phyloP scores from a whole-genome alignment of 495 filamentous ascomycete genomes.

The Parathielavia hyrcaniae region DNA sequence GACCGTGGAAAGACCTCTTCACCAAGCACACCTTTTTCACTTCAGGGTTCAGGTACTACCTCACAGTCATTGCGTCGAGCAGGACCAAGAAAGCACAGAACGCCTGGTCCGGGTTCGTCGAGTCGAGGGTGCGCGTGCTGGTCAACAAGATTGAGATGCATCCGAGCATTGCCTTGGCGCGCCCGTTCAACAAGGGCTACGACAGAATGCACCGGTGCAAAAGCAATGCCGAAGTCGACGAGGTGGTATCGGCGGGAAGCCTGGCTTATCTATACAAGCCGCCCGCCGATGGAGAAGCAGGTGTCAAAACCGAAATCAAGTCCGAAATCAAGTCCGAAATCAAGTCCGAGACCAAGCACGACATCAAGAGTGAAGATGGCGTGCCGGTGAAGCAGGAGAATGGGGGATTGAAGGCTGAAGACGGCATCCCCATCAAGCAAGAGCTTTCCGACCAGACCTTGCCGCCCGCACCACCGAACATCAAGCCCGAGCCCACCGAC shows the following conservation, averaged over 20 bases:
- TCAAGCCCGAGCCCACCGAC: constrained; percentile 18
- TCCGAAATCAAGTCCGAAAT: constrained; percentile 41
- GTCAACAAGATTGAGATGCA: constrained; percentile 73
- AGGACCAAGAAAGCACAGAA: constrained; percentile 77
- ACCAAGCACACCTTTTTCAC: constrained; percentile 88
- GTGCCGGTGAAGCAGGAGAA: constrained; percentile 19
- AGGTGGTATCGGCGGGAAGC: constrained; percentile 65
- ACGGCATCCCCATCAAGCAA: constrained; percentile 13
- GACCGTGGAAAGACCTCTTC: constrained; percentile 82
- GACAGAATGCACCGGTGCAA: constrained; percentile 70
- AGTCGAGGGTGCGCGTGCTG: constrained; percentile 83
- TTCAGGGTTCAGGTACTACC: constrained; percentile 84
- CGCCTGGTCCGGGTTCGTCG: constrained; percentile 83
- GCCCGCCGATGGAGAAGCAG: constrained; percentile 31
- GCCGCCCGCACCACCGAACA: not conserved
- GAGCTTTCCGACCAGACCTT: constrained; percentile 12
- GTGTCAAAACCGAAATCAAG: constrained; percentile 49
- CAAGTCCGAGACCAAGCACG: constrained; percentile 34
- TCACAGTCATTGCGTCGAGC: constrained; percentile 80
- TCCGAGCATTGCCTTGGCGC: constrained; percentile 69
- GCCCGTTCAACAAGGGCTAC: constrained; percentile 90
- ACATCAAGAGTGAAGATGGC: constrained; percentile 26
- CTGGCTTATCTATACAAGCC: constrained; percentile 60
- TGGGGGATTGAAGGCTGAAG: constrained; percentile 18
- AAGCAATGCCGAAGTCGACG: constrained; percentile 60